These are phyloP conservation scores for Tephrocybe sp. DNA, from an alignment of 768 basidiomycete species.

Conservation along the genomic window DNA sequence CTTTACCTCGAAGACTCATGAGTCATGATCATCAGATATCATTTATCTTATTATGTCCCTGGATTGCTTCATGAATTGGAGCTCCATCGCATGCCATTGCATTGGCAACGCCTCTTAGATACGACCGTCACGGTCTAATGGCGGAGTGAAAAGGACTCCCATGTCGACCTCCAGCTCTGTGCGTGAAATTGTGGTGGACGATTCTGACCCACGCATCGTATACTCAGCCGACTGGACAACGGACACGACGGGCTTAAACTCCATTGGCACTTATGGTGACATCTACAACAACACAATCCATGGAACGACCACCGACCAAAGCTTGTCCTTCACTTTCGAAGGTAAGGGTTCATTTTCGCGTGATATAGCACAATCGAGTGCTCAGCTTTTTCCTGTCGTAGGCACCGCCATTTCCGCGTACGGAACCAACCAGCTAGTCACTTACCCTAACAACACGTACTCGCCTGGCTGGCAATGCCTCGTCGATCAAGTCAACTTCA, in stretches of 20 bases:
- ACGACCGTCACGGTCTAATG: too few species aligned
- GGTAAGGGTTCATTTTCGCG: neutral
- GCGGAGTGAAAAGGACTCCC: too few species aligned
- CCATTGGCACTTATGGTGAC: neutral
- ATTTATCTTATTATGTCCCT: too few species aligned
- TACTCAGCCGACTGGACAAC: neutral
- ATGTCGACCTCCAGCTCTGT: too few species aligned
- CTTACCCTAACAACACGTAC: neutral
- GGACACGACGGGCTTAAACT: neutral
- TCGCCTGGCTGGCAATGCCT: neutral
- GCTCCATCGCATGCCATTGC: too few species aligned
- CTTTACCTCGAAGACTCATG: too few species aligned
- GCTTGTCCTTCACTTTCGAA: neutral
- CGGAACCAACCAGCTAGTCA: neutral
- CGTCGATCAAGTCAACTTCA: neutral
- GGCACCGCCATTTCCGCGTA: neutral
- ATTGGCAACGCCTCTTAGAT: too few species aligned
- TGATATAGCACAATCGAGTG: too few species aligned
- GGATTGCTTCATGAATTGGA: too few species aligned
- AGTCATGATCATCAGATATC: too few species aligned
- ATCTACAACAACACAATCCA: conserved; percentile 2
- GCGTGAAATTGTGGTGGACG: conserved; percentile 1
- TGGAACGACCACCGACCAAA: neutral
- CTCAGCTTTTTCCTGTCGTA: too few species aligned
- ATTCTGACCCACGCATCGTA: neutral